phyloP scores from a whole-genome alignment of 2,329 filamentous ascomycete genomes.

The Pleurostoma richardsiae region DNA sequence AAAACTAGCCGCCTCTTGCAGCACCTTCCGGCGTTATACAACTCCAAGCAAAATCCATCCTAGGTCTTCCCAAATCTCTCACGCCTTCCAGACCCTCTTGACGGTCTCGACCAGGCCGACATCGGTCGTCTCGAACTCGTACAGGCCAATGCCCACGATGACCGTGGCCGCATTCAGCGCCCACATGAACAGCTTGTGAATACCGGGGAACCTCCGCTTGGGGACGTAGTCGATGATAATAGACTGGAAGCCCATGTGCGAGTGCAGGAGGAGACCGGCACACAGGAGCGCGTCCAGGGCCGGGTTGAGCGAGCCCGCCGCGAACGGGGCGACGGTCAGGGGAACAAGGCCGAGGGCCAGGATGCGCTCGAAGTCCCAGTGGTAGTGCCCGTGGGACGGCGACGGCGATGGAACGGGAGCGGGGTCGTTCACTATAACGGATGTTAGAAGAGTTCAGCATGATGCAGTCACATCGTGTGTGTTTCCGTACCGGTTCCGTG shows the following conservation, averaged over 20 bases:
- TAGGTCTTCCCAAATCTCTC: conserved; percentile 11
- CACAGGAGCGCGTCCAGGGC: conserved; percentile 81
- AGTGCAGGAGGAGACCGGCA: conserved; percentile 80
- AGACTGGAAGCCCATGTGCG: conserved; percentile 91
- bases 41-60: neutral
- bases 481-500: conserved; percentile 40
- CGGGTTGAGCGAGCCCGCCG: conserved; percentile 85
- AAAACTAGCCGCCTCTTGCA: no score
- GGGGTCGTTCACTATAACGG: conserved; percentile 73
- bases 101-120: conserved; percentile 88
- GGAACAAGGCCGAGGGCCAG: conserved; percentile 79
- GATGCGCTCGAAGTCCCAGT: conserved; percentile 94
- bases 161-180: conserved; percentile 72
- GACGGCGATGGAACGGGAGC: conserved; percentile 66
- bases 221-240: conserved; percentile 92
- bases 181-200: conserved; percentile 69
- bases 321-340: conserved; percentile 85
- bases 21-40: no score
- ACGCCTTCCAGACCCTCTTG: conserved; percentile 85
- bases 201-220: conserved; percentile 59
- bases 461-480: conserved; percentile 34
- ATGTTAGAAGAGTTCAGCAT: neutral
- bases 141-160: conserved; percentile 79
- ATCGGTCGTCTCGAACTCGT: conserved; percentile 99
- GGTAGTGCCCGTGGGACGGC: conserved; percentile 87